Evolutionary conservation across 345 rosid genomes (phyloP), one percentile per base, ranked within the genome.

Genomic region (Populus pruinosa): DNA sequence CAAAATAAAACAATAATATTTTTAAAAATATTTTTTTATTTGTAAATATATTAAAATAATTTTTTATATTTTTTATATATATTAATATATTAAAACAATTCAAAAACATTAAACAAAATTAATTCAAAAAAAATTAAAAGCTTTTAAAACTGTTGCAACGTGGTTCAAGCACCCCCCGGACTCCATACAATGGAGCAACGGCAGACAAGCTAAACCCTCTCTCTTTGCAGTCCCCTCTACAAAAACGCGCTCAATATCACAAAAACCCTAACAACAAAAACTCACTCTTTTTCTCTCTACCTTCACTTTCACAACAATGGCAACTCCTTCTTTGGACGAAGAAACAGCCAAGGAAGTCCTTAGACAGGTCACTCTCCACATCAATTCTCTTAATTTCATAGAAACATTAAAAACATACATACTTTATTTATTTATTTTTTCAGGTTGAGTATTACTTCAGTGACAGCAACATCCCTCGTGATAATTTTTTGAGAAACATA

Each of bases 361-460:
- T 27, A 90, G 99, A 67, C 99, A 93, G 93, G 97, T 91, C 33
- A 47, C 55, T 38, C 44, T 16, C 63, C 8, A 18, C 68, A 55
- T 75, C 18, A 14, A 18, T 68, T 35, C 0, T n/a, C 11, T 17
- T 72, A 66, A 16, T 1, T 61, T 38, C 20, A 50, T 74, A 7
- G 36, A 21, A 59, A 23, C 41, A 56, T 72, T 70, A 1, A 6
- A 61, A 69, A 16, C 13, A 16, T 10, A 16, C 13, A 41, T 35
- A 53, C 18, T 61, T 50, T 73, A 43, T 43, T 0, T 43, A 21
- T 41, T 25, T 73, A 66, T 27, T 63, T n/a, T 2, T 47, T 33
- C 89, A 95, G 98, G 98, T 96, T 18, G 98, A 92, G 87, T 96
- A 91, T 80, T 96, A 96, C 84, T 96, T 92, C 89, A 88, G 99